phyloP scores from a whole-genome alignment of 2,329 filamentous ascomycete species.

The Phyllosticta citriasiana region DNA sequence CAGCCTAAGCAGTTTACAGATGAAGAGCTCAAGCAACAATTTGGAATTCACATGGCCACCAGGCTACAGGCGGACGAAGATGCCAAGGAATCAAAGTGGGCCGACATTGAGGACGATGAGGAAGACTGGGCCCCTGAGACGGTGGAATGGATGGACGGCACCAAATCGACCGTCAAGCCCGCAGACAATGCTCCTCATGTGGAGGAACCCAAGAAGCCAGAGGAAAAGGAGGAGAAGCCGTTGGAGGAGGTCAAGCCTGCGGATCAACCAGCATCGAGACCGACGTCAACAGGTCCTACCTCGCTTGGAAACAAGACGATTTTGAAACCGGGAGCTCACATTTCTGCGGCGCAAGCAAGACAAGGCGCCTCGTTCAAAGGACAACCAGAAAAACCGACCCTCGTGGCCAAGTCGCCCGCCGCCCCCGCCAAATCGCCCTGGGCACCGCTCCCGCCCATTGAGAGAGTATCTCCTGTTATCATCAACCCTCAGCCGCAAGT shows the following conservation, averaged over 20 bases:
- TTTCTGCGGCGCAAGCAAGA: conserved; percentile 26
- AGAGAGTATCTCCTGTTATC: conserved; percentile 62
- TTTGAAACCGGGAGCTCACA: conserved; percentile 36
- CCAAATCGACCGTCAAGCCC: conserved; percentile 65
- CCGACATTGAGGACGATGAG: conserved; percentile 80
- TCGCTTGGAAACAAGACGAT: conserved; percentile 36
- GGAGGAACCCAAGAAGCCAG: conserved; percentile 16
- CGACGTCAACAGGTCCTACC: conserved; percentile 20
- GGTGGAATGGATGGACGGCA: conserved; percentile 82
- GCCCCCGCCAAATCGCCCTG: conserved; percentile 82
- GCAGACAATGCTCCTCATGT: conserved; percentile 30
- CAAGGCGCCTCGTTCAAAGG: conserved; percentile 35
- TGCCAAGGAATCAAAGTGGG: conserved; percentile 73
- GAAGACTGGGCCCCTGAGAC: conserved; percentile 80
- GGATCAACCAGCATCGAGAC: conserved; percentile 18
- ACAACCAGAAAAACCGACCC: conserved; percentile 58
- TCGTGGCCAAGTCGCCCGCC: conserved; percentile 62
- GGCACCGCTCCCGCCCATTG: conserved; percentile 76
- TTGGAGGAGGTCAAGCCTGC: conserved; percentile 31
- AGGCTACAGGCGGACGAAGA: conserved; percentile 64
- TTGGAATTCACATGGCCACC: conserved; percentile 75
- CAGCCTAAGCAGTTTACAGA: conserved; percentile 77
- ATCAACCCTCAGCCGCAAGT: conserved; percentile 45
- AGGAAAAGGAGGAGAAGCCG: conserved; percentile 15
- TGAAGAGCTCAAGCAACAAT: conserved; percentile 73